A percentile compares a stretch with the other conserved stretches of the same genome.
Evolutionary conservation across 306 rosid genomes (phyloP).

Genomic region (Cicer judaicum): DNA sequence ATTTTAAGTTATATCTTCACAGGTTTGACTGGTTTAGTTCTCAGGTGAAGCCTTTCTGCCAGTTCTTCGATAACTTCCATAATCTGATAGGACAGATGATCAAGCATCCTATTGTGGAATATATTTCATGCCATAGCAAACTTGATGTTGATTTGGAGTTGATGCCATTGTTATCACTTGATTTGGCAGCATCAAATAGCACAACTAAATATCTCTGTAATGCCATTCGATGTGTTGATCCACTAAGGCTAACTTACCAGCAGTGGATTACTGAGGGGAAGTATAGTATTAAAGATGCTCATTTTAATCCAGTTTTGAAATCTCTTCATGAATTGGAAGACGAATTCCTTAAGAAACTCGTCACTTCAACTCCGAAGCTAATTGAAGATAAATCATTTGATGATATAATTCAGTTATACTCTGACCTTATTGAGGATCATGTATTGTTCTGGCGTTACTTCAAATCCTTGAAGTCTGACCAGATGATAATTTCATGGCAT

Average conservation of each 20-base stretch:
- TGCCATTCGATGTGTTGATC: conserved; percentile 64
- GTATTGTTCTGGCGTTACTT: conserved; percentile 61
- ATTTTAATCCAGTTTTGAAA: conserved; percentile 51
- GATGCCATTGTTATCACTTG: conserved; percentile 67
- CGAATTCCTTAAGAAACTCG: conserved; percentile 61
- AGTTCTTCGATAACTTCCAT: conserved; percentile 52
- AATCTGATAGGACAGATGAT: conserved; percentile 51
- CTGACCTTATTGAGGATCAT: conserved; percentile 70
- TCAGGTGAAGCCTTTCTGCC: conserved; percentile 62
- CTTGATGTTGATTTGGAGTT: conserved; percentile 53
- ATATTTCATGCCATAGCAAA: conserved; percentile 45
- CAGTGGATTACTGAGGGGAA: conserved; percentile 62
- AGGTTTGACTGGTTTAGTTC: conserved; percentile 72
- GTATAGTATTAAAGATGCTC: conserved; percentile 41
- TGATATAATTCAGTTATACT: conserved; percentile 54
- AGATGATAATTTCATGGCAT: conserved; percentile 64
- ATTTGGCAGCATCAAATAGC: conserved; percentile 51
- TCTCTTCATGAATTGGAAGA: conserved; percentile 70
- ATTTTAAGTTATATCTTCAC: conserved; percentile 64
- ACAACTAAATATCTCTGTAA: conserved; percentile 51
- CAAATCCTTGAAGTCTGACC: conserved; percentile 55
- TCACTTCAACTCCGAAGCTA: conserved; percentile 54
- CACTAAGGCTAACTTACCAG: conserved; percentile 60
- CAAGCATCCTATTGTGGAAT: conserved; percentile 78
- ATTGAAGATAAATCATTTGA: conserved; percentile 65